Percentiles rank a stretch among this genome's conserved stretches.
These are phyloP conservation scores for Hanseniaspora lachancei DNA, from an alignment of 805 yeast species.

Conservation along the genomic window DNA sequence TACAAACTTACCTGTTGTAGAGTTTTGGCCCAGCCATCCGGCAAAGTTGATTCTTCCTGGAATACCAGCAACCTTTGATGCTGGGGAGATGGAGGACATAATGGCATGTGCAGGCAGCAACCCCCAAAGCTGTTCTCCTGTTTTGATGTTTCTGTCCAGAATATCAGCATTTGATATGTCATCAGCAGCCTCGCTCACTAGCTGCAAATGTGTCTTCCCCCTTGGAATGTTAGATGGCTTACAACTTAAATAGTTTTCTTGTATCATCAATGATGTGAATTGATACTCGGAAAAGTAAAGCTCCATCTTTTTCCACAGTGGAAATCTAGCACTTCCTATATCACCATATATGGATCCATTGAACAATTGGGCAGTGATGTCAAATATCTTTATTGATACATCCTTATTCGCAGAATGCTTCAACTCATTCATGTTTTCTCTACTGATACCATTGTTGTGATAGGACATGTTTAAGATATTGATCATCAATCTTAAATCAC, in stretches of 20 bases:
- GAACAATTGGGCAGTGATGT: conserved; percentile 59
- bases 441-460: conserved; percentile 45
- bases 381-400: conserved; percentile 83
- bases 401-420: conserved; percentile 76
- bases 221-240: conserved; percentile 38
- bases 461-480: conserved; percentile 72
- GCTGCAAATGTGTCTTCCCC: conserved; percentile 42
- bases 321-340: conserved; percentile 33
- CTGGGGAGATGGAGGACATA: conserved; percentile 71
- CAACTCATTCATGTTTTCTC: conserved; percentile 49
- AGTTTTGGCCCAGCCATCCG: conserved; percentile 79
- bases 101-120: conserved; percentile 83
- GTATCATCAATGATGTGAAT: conserved; percentile 89
- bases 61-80: conserved; percentile 60
- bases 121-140: conserved; percentile 90
- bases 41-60: conserved; percentile 66
- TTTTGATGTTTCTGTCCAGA: conserved; percentile 69
- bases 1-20: conserved; percentile 64
- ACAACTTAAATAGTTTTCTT: conserved; percentile 74
- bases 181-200: conserved; percentile 70
- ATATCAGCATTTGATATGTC: conserved; percentile 75
- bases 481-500: conserved; percentile 89
- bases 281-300: conserved; percentile 89
- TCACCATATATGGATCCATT: conserved; percentile 45
- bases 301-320: conserved; percentile 70